Conservation (phyloP, 306 rosid species). For the Malus orientalis region DNA sequence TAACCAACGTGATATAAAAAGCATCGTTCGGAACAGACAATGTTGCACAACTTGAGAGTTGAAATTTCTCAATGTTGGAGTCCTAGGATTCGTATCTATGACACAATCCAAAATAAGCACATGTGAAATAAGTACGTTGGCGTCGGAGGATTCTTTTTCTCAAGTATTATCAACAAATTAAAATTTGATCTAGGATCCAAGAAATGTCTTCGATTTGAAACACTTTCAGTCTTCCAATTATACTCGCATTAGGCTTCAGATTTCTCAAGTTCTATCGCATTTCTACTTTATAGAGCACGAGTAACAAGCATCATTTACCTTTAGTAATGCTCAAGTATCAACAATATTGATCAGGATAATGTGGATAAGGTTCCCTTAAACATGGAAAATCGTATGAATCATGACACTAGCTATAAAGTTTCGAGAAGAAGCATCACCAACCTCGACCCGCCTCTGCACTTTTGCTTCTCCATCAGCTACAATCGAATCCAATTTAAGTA, state of each 20-base stretch:
- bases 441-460: slow-evolving; percentile 58
- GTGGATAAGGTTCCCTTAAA: not conserved
- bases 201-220: not conserved
- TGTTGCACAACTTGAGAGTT: not conserved
- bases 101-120: not conserved
- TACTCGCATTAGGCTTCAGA: not conserved
- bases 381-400: not conserved
- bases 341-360: not conserved
- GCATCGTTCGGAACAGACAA: not conserved
- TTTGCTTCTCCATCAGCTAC: slow-evolving; percentile 58
- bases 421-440: slow-evolving; percentile 5
- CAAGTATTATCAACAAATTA: not conserved
- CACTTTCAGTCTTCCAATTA: not conserved
- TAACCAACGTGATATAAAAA: not conserved
- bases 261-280: too few species aligned
- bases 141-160: not conserved
- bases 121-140: not conserved
- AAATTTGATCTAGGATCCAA: not conserved
- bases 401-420: not conserved
- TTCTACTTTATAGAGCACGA: not conserved
- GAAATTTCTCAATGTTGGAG: not conserved
- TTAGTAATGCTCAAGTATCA: not conserved
- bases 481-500: slow-evolving; percentile 59
- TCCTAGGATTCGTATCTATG: slow-evolving; percentile 3
- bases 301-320: not conserved